Conservation (phyloP, 352 stramenopile species). For the Globisporangium nagaii region DNA sequence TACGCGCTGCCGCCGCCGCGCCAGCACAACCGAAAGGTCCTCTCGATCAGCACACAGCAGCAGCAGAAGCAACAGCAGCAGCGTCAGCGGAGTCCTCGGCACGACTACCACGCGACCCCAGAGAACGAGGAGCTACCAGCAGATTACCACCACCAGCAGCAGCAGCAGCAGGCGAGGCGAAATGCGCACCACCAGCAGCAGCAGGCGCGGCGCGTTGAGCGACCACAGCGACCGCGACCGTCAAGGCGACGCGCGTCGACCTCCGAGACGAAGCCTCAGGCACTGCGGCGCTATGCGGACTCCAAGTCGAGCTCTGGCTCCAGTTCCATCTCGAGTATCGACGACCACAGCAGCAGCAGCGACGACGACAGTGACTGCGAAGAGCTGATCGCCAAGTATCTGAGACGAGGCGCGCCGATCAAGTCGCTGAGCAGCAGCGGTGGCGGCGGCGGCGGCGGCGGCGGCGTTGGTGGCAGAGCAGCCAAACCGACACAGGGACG, state of each 20-base stretch:
- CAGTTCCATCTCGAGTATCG: slow-evolving; percentile 10
- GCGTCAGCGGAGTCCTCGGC: neutral
- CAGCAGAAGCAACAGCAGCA: neutral
- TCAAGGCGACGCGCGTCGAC: slow-evolving; percentile 7
- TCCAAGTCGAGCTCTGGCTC: neutral
- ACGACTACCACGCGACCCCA: neutral
- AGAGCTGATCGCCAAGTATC: slow-evolving; percentile 14
- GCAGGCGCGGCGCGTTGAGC: neutral
- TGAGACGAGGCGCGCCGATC: slow-evolving; percentile 7
- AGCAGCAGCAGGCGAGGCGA: neutral
- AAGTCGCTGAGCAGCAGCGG: neutral
- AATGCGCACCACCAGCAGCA: neutral
- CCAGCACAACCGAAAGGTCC: neutral
- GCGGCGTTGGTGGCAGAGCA: no score
- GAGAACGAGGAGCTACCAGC: neutral
- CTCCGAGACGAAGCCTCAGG: neutral
- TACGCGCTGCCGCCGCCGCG: neutral
- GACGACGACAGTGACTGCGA: slow-evolving; percentile 6
- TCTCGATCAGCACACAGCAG: neutral
- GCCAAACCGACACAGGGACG: neutral
- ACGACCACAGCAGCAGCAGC: slow-evolving; percentile 10
- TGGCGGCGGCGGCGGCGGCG: no score
- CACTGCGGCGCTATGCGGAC: neutral
- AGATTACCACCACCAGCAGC: neutral
- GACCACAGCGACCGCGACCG: neutral